Evolutionary conservation across 495 filamentous ascomycete genomes (phyloP).

Genomic region (Cetradonia linearis): DNA sequence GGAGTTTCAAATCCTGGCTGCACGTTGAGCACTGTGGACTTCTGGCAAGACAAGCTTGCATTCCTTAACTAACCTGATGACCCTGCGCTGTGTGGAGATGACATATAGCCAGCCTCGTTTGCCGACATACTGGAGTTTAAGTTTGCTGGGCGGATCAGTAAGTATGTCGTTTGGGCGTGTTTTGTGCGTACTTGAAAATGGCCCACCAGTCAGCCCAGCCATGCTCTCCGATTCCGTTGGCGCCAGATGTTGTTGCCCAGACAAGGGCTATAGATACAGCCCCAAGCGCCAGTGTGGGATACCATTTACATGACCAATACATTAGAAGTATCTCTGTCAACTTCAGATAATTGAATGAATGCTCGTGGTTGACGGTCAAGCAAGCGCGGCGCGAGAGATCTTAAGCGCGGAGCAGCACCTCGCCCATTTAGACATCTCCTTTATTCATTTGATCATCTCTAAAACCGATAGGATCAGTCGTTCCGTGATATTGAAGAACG

Average conservation of each 20-base stretch:
- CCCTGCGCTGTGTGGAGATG: constrained; percentile 10
- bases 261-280: neutral
- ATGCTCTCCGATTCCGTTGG: constrained; percentile 4
- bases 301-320: neutral
- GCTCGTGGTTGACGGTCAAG: neutral
- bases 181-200: constrained; percentile 1
- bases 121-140: constrained; percentile 1
- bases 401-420: constrained; percentile 1
- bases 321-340: neutral
- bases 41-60: neutral
- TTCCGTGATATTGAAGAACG: neutral
- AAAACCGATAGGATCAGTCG: neutral
- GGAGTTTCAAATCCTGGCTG: constrained; percentile 44
- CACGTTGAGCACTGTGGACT: constrained; percentile 36
- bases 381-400: neutral
- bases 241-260: neutral
- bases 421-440: neutral
- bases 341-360: neutral
- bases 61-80: constrained; percentile 12
- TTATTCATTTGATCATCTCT: neutral
- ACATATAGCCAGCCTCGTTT: constrained; percentile 6
- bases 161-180: neutral
- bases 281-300: neutral
- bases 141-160: constrained; percentile 2
- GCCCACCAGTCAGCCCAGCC: constrained; percentile 7